phyloP scores from a whole-genome alignment of 129 eudicot genomes.

The Ambrosia artemisiifolia region DNA sequence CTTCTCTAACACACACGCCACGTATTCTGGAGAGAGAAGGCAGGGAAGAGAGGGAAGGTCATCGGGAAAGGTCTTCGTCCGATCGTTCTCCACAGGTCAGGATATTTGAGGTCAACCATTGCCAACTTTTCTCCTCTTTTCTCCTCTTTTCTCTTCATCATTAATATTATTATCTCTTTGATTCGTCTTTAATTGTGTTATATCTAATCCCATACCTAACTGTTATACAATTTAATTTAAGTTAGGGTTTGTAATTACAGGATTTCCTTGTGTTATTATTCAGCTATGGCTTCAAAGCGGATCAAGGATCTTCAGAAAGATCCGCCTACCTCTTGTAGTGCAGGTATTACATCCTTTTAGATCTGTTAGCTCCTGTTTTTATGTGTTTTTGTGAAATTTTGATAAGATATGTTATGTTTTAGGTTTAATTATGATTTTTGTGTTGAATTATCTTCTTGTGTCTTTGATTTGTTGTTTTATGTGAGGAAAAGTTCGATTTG shows the following conservation, averaged over 20 bases:
- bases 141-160: not conserved
- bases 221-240: conserved; percentile 8
- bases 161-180: conserved; percentile 2
- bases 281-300: conserved; percentile 69
- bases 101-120: conserved; percentile 8
- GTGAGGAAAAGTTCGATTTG: not conserved
- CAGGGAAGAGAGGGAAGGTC: too few relatives aligned
- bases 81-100: conserved; percentile 31
- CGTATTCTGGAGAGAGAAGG: too few relatives aligned
- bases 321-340: conserved; percentile 80
- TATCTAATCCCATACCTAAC: not conserved
- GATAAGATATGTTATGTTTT: not conserved
- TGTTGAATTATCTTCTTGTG: not conserved
- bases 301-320: conserved; percentile 76
- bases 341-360: conserved; percentile 36
- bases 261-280: conserved; percentile 14
- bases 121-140: not conserved
- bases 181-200: not conserved
- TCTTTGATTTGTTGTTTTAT: not conserved
- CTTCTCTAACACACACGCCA: too few relatives aligned
- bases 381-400: not conserved
- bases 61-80: too few relatives aligned
- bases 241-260: conserved; percentile 39
- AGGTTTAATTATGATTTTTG: not conserved
- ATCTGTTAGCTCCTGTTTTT: not conserved